These are phyloP conservation scores for Sporisorium sorghi DNA, from an alignment of 1,284 basidiomycete species.

Conservation along the genomic window DNA sequence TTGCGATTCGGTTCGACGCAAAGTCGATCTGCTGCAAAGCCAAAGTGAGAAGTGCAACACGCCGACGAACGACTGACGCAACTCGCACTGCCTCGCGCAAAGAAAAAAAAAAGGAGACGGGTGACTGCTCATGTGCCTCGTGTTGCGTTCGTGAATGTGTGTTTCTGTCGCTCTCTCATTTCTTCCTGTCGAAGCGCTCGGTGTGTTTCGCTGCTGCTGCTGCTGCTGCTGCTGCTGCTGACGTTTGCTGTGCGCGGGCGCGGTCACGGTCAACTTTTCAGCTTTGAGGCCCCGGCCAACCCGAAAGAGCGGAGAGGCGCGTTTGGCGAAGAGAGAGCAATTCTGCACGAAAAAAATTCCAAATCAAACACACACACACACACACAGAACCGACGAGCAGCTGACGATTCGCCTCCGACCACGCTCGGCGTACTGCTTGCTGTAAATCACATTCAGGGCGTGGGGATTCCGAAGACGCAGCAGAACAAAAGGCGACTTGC, in stretches of 20 bases:
- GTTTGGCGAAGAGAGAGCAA: too few relatives aligned
- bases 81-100: not conserved
- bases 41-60: not conserved
- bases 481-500: not conserved
- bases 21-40: not conserved
- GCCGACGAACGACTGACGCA: not conserved
- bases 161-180: not conserved
- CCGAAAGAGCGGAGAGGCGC: not conserved
- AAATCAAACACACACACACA: not conserved
- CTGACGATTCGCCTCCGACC: constrained; percentile 3
- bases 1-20: too few relatives aligned
- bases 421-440: constrained; percentile 5
- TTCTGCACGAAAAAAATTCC: too few relatives aligned
- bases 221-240: too few relatives aligned
- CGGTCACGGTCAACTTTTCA: not conserved
- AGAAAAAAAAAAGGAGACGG: too few relatives aligned
- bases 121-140: too few relatives aligned
- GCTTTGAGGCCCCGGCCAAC: not conserved
- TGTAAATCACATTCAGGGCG: not conserved
- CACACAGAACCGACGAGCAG: not conserved
- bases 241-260: not conserved
- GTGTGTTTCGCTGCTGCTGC: not conserved
- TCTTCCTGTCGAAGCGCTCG: constrained; percentile 1
- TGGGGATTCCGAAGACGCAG: constrained; percentile 11
- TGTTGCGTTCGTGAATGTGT: not conserved